Evolutionary conservation across 805 yeast genomes (phyloP).

Genomic region (Starmerella bacillaris): DNA sequence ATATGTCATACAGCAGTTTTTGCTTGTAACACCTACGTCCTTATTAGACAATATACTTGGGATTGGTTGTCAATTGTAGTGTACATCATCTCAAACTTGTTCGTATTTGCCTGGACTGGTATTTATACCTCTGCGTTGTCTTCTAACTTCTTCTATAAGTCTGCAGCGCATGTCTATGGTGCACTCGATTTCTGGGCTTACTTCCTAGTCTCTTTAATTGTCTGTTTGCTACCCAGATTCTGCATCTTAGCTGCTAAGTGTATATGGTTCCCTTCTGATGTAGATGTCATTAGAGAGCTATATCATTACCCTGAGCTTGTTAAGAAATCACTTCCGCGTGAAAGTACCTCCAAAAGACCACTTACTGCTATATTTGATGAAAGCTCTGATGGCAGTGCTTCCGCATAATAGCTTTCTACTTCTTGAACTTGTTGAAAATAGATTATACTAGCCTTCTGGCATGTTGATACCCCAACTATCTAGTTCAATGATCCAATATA

Average conservation of each 20-base stretch:
- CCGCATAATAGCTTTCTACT: too few relatives aligned
- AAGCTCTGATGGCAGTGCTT: too few relatives aligned
- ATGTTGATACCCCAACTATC: too few relatives aligned
- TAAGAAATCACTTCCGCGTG: not conserved
- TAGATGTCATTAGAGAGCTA: constrained; percentile 50
- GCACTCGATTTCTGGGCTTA: constrained; percentile 48
- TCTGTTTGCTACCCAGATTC: constrained; percentile 46
- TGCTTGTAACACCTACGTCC: constrained; percentile 46
- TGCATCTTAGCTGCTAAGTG: constrained; percentile 32
- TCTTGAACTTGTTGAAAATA: too few relatives aligned
- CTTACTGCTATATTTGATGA: too few relatives aligned
- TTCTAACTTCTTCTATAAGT: constrained; percentile 43
- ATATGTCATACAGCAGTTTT: constrained; percentile 44
- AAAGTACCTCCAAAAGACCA: not conserved
- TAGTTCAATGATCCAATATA: too few relatives aligned
- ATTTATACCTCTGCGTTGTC: constrained; percentile 41
- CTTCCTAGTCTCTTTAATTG: constrained; percentile 35
- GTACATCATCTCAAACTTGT: constrained; percentile 34
- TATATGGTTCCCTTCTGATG: constrained; percentile 43
- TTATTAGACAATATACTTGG: constrained; percentile 59
- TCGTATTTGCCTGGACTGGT: constrained; percentile 65
- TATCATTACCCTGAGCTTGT: constrained; percentile 1
- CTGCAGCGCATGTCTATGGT: constrained; percentile 48
- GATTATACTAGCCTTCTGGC: too few relatives aligned
- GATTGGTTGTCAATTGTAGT: constrained; percentile 48